Evolutionary conservation across 78 protist genomes (phyloP).

Genomic region (Speleostelium caveatum): DNA sequence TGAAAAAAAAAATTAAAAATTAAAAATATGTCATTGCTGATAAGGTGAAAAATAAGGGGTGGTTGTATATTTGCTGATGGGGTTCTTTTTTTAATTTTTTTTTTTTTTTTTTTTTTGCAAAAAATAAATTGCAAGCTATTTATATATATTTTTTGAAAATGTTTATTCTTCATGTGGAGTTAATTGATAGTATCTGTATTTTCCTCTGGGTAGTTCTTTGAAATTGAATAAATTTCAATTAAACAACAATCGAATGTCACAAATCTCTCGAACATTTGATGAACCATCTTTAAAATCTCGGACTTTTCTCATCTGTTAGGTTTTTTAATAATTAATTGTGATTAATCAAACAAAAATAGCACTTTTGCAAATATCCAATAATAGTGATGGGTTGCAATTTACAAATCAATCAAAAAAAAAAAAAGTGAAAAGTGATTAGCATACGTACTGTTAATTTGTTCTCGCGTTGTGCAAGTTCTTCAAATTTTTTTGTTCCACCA

Average conservation of each 20-base stretch:
- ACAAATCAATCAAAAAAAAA: not conserved
- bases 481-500: constrained; percentile 44
- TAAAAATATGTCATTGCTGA: too few relatives aligned
- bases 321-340: not conserved
- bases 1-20: not conserved
- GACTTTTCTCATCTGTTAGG: not conserved
- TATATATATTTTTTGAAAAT: too few relatives aligned
- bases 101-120: too few relatives aligned
- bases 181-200: too few relatives aligned
- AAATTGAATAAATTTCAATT: not conserved
- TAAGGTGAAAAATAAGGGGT: too few relatives aligned
- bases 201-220: too few relatives aligned
- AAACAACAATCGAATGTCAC: not conserved
- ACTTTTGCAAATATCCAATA: not conserved
- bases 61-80: too few relatives aligned
- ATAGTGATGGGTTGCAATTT: not conserved
- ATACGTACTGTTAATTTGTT: constrained; percentile 11
- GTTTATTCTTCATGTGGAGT: too few relatives aligned
- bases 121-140: too few relatives aligned
- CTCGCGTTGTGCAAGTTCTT: constrained; percentile 13
- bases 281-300: constrained; percentile 47
- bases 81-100: too few relatives aligned
- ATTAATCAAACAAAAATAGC: too few relatives aligned
- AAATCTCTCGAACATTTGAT: constrained; percentile 62
- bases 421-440: not conserved